These are phyloP conservation scores for Ogataea methanolica DNA, from an alignment of 805 yeast species.

Conservation along the genomic window DNA sequence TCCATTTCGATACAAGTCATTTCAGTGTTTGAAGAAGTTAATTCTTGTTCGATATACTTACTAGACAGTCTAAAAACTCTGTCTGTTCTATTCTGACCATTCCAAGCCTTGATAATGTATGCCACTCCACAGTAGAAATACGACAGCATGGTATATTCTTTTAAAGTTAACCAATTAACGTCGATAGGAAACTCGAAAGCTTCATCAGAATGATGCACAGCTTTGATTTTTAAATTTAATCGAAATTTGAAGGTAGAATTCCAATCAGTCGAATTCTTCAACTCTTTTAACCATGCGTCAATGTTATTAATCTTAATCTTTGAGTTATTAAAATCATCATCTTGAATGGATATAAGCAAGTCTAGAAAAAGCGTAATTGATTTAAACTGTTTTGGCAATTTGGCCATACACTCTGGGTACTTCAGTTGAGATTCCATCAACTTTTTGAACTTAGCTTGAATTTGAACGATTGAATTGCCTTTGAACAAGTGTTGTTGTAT, in stretches of 20 bases:
- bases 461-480: conserved; percentile 24
- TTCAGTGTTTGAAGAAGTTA: conserved; percentile 5
- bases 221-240: conserved; percentile 1
- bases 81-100: conserved; percentile 31
- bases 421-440: conserved; percentile 12
- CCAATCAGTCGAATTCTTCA: conserved; percentile 21
- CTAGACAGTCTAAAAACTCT: conserved; percentile 35
- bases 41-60: conserved; percentile 28
- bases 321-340: conserved; percentile 22
- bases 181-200: conserved; percentile 19
- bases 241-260: conserved; percentile 4
- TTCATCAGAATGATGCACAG: not conserved
- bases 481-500: conserved; percentile 29
- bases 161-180: conserved; percentile 38
- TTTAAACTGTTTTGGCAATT: conserved; percentile 29
- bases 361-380: conserved; percentile 29
- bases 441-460: conserved; percentile 14
- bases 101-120: conserved; percentile 33
- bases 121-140: conserved; percentile 41
- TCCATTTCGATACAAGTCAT: conserved; percentile 22
- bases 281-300: conserved; percentile 27
- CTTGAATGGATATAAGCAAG: conserved; percentile 25
- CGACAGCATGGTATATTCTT: conserved; percentile 37
- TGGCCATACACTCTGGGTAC: not conserved
- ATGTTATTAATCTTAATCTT: conserved; percentile 22